phyloP scores from a whole-genome alignment of 1,284 basidiomycete species.

The Naganishia albida region DNA sequence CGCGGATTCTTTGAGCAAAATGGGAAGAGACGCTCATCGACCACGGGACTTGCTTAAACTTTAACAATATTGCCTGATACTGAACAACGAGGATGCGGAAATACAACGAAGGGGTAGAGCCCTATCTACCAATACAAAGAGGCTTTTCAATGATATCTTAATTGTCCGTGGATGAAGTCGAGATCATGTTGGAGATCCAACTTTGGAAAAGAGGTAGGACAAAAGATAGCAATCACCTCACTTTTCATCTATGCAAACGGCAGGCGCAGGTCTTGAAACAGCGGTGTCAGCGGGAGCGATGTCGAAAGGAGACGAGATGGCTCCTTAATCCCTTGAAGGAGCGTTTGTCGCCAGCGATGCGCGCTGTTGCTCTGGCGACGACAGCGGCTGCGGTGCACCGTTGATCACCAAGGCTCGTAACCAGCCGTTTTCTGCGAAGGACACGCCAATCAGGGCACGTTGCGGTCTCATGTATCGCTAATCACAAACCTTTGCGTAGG shows the following conservation, averaged over 20 bases:
- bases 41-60: too few species aligned
- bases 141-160: constrained; percentile 18
- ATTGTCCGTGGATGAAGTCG: constrained; percentile 22
- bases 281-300: background rate
- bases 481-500: constrained; percentile 31
- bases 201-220: constrained; percentile 6
- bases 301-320: background rate
- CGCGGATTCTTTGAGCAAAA: background rate
- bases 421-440: constrained; percentile 33
- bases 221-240: constrained; percentile 13
- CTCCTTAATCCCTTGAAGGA: background rate
- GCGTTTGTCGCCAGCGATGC: constrained; percentile 4
- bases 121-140: constrained; percentile 21
- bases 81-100: background rate
- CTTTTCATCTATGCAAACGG: constrained; percentile 15
- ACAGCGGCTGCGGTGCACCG: constrained; percentile 34
- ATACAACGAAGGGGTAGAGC: constrained; percentile 30
- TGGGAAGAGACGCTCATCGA: too few species aligned
- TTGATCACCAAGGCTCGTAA: constrained; percentile 33
- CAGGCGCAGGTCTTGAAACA: too few species aligned
- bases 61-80: background rate
- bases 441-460: background rate
- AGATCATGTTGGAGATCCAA: constrained; percentile 27
- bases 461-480: background rate
- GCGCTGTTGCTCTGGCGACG: constrained; percentile 24